phyloP scores from a whole-genome alignment of 129 eudicot species.

The Centaurea solstitialis region DNA sequence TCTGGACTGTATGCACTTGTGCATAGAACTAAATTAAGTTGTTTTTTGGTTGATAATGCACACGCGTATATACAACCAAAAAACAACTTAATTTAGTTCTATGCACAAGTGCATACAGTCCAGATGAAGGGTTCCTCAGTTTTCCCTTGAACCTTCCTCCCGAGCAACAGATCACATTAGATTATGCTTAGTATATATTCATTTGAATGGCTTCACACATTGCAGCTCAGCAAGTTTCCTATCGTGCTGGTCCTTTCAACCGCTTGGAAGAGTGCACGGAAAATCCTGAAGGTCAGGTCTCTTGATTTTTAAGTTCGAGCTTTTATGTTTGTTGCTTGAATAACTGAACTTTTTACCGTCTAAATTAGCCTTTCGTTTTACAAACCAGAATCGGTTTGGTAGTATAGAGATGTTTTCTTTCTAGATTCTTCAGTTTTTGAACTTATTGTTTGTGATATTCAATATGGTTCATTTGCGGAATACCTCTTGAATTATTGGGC shows the following conservation, averaged over 20 bases:
- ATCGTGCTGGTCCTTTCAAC: constrained; percentile 57
- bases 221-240: constrained; percentile 71
- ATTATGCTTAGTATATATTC: background rate
- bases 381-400: background rate
- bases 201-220: constrained; percentile 36
- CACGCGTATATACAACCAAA: too few relatives aligned
- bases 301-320: constrained; percentile 31
- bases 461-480: background rate
- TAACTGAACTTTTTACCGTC: background rate
- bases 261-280: constrained; percentile 62
- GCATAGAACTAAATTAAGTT: too few relatives aligned
- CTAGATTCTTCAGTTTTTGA: background rate
- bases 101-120: too few relatives aligned
- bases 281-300: constrained; percentile 53
- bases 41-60: too few relatives aligned
- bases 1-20: too few relatives aligned
- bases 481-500: too few relatives aligned
- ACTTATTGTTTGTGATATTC: background rate
- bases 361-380: background rate
- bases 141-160: too few relatives aligned
- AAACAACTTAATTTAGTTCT: too few relatives aligned
- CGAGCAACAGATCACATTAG: background rate
- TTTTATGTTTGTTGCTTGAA: background rate
- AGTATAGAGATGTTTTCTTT: background rate
- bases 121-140: too few relatives aligned